Evolutionary conservation across 2,329 filamentous ascomycete species (phyloP), one percentile per base, ranked within the genome.

Genomic region (Xenosphaeropsis pyriputrescens): DNA sequence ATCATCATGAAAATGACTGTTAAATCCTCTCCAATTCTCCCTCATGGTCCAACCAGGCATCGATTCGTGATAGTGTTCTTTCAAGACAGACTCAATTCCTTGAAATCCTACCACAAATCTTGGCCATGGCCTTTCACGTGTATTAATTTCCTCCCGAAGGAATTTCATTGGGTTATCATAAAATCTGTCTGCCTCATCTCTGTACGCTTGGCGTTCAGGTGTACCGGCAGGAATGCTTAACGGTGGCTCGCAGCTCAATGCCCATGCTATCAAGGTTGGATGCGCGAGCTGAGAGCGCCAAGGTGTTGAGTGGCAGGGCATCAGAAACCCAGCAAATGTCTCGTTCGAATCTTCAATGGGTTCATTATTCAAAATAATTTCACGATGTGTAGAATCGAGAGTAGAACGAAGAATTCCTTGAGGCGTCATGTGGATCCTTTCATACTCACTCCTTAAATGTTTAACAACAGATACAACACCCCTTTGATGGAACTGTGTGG

Each of bases 221-320:
- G 70, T 65, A 18, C 68, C 64, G 0, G 86, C 67, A 2, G 55
- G 55, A 0, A 73, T 72, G 49, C 79, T 62, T 11, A 98, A 61
- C 0, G 91, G 91, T 2, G 91, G 91, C 48, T 95, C 88, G 57
- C 91, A 98, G 5, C 82, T 81, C 13, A 96, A 64, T 0, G 88
- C 89, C 66, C 88, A 88, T 4, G 85, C 86, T 41, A 73, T 62
- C 38, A 95, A 75, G 19, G 65, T 62, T 0, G 84, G 73, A 52
- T 91, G 73, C 43, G 93, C 67, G 30, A 96, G 70, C 52, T 93
- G 83, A 13, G 81, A 86, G 50, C 88, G 81, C 89, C 91, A 96
- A 2, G 91, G 89, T 0, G 89, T 96, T 46, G 82, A 84, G 64
- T 98, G 91, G 61, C 91, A 98, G 8, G 91, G 91, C 70, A 88